These are phyloP conservation scores for Lindgomyces ingoldianus DNA, from an alignment of 495 filamentous ascomycete genomes.

Conservation along the genomic window DNA sequence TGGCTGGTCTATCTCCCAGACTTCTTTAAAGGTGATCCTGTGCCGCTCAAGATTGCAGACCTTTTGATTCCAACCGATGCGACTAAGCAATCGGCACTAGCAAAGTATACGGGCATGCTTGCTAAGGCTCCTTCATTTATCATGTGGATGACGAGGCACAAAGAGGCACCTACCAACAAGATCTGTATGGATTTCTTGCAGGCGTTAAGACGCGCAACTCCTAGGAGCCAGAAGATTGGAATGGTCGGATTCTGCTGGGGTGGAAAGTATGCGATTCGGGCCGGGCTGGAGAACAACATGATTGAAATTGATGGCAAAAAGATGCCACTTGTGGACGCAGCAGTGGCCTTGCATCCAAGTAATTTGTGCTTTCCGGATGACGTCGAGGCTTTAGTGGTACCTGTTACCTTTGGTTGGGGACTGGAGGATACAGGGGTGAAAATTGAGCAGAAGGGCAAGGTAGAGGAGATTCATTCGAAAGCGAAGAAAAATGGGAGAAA, in stretches of 20 bases:
- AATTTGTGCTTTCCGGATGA: constrained; percentile 46
- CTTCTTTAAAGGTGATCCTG: constrained; percentile 48
- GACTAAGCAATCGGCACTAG: constrained; percentile 45
- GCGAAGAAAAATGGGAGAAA: constrained; percentile 30
- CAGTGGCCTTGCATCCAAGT: constrained; percentile 46
- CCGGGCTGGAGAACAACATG: constrained; percentile 40
- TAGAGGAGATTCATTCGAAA: constrained; percentile 39
- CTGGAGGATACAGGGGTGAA: constrained; percentile 42
- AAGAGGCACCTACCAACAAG: constrained; percentile 40
- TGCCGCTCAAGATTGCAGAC: constrained; percentile 45
- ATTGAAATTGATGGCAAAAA: constrained; percentile 47
- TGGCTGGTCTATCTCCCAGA: constrained; percentile 49
- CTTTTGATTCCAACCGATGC: constrained; percentile 48
- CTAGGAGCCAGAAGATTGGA: constrained; percentile 45
- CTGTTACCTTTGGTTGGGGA: constrained; percentile 47
- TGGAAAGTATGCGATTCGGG: constrained; percentile 46
- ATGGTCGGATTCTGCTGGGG: constrained; percentile 52
- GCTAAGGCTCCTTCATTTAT: constrained; percentile 37
- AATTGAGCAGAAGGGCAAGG: constrained; percentile 38
- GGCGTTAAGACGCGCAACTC: constrained; percentile 38
- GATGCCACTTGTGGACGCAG: constrained; percentile 46
- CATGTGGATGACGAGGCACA: constrained; percentile 47
- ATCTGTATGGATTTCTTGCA: constrained; percentile 44
- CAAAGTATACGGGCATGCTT: constrained; percentile 46
- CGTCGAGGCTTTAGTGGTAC: constrained; percentile 46